phyloP scores from a whole-genome alignment of 352 stramenopile genomes.

The Phytophthora hybrid region DNA sequence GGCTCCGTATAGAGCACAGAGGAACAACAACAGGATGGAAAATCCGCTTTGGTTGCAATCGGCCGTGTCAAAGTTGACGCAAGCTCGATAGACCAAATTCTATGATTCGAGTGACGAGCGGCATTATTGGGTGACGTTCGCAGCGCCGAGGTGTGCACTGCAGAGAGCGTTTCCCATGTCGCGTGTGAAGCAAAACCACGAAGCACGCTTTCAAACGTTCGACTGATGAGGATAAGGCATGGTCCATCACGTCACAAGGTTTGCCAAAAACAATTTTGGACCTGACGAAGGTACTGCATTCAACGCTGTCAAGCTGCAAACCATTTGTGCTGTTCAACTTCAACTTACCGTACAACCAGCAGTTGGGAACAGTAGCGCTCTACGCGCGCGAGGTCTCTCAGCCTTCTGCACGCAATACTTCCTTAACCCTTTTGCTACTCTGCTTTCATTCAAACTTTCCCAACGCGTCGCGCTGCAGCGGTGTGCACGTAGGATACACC shows the following conservation, averaged over 20 bases:
- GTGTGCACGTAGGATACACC: no score
- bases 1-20: constrained; percentile 31
- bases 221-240: neutral
- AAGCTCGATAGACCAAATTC: neutral
- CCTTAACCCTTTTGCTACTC: no score
- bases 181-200: neutral
- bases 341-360: no score
- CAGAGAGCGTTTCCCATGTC: neutral
- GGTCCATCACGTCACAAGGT: neutral
- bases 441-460: no score
- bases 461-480: no score
- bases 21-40: constrained; percentile 28
- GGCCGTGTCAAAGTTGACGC: neutral
- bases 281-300: no score
- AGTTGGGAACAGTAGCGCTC: no score
- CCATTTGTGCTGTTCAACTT: no score
- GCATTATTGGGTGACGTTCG: neutral
- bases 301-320: no score
- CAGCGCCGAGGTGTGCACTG: neutral
- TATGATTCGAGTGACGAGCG: neutral
- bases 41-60: constrained; percentile 26
- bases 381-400: no score
- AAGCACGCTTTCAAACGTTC: neutral
- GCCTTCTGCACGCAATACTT: no score
- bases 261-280: neutral